phyloP scores from a whole-genome alignment of 2,329 filamentous ascomycete species.

The Fusarium temperatum region DNA sequence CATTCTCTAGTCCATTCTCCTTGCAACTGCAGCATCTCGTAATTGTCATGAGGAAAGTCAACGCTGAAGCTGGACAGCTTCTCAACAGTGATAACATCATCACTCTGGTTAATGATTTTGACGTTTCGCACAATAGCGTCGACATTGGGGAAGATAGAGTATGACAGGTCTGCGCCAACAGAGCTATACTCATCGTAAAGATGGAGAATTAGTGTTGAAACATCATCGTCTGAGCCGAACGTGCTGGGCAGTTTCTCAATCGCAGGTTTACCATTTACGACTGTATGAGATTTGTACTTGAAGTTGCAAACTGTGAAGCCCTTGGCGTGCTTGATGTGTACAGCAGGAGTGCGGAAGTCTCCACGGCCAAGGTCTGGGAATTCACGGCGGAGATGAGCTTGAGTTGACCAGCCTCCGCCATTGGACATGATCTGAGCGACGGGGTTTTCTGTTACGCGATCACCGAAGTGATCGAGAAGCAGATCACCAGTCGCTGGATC shows the following conservation, averaged over 20 bases:
- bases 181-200: conserved; percentile 67
- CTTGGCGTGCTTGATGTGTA: conserved; percentile 66
- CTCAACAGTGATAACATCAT: conserved; percentile 61
- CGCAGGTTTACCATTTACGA: conserved; percentile 64
- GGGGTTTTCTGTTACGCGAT: conserved; percentile 60
- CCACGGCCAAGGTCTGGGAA: conserved; percentile 72
- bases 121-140: conserved; percentile 71
- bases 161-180: conserved; percentile 66
- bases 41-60: conserved; percentile 67
- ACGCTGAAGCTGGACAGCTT: conserved; percentile 68
- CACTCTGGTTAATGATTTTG: conserved; percentile 67
- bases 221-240: conserved; percentile 63
- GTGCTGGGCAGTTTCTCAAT: conserved; percentile 67
- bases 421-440: conserved; percentile 50
- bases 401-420: conserved; percentile 62
- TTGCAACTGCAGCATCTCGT: conserved; percentile 69
- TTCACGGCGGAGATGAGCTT: conserved; percentile 64
- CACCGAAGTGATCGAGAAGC: conserved; percentile 69
- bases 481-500: conserved; percentile 65
- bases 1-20: conserved; percentile 72
- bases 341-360: conserved; percentile 69
- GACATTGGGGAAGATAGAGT: conserved; percentile 70
- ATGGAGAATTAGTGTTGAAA: conserved; percentile 66
- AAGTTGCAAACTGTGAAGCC: conserved; percentile 69
- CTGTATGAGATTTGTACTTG: conserved; percentile 65